Evolutionary conservation across 345 rosid species (phyloP).

Genomic region (Acer saccharum): DNA sequence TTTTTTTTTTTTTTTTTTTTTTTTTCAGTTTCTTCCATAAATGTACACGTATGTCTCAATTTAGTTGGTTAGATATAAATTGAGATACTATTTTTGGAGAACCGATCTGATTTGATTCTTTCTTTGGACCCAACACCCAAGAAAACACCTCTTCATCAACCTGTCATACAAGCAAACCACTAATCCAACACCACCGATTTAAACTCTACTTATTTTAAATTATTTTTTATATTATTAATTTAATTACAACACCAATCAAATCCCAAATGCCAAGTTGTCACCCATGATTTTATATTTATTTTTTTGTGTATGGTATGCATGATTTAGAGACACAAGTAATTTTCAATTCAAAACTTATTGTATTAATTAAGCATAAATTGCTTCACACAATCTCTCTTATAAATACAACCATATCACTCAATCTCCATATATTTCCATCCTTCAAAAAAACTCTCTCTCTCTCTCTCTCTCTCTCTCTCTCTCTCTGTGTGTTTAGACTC

Average conservation of each 20-base stretch:
- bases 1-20: too few relatives aligned
- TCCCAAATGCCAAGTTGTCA: not conserved
- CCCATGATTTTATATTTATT: not conserved
- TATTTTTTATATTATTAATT: not conserved
- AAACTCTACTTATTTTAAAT: not conserved
- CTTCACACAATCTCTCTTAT: not conserved
- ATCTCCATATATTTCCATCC: not conserved
- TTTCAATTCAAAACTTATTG: not conserved
- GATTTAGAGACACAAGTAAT: constrained; percentile 20
- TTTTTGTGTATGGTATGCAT: not conserved
- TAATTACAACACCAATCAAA: not conserved
- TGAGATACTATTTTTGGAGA: too few relatives aligned
- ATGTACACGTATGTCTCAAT: too few relatives aligned
- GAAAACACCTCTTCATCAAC: not conserved
- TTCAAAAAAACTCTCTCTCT: not conserved
- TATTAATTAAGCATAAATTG: not conserved
- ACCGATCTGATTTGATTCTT: not conserved
- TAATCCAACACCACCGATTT: not conserved
- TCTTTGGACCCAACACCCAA: not conserved
- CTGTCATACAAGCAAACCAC: constrained; percentile 15
- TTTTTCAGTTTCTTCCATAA: too few relatives aligned
- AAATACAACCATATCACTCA: not conserved
- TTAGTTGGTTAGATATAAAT: too few relatives aligned
- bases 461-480: not conserved
- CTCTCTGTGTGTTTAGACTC: not conserved